Evolutionary conservation across 495 filamentous ascomycete genomes (phyloP), one percentile per base, ranked within the genome.

Genomic region (Penicillium bovifimosum): DNA sequence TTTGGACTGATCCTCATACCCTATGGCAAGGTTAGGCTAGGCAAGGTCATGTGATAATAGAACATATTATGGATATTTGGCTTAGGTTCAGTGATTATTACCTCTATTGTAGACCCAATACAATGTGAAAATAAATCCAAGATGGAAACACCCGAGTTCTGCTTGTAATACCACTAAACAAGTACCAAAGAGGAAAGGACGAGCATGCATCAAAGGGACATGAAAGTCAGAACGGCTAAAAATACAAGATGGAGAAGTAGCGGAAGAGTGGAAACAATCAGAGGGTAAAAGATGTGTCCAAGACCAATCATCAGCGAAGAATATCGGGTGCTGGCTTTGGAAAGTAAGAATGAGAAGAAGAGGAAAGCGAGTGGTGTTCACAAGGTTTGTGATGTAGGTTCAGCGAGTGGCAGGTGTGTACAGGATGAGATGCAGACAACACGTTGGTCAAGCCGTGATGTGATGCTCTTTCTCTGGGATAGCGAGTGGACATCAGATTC

Each of bases 1-100:
- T 60, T 84, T 72, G 17, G 82, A 80, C 60, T 79, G 77, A 53
- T 80, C 73, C 47, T 86, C 84, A n/a, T n/a, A n/a, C n/a, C n/a
- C n/a, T n/a, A n/a, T n/a, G n/a, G n/a, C n/a, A n/a, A n/a, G n/a
- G n/a, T n/a, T n/a, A n/a, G n/a, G n/a, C n/a, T n/a, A n/a, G n/a
- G n/a, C n/a, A n/a, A n/a, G n/a, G n/a, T n/a, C n/a, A n/a, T n/a
- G n/a, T n/a, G n/a, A n/a, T n/a, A n/a, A n/a, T n/a, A n/a, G n/a
- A n/a, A n/a, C n/a, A n/a, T n/a, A n/a, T n/a, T n/a, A n/a, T n/a
- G n/a, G n/a, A n/a, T n/a, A n/a, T n/a, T n/a, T n/a, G n/a, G n/a
- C n/a, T n/a, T n/a, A n/a, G n/a, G n/a, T n/a, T n/a, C n/a, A n/a
- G n/a, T n/a, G n/a, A n/a, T n/a, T n/a, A n/a, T n/a, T n/a, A n/a